Percentiles rank a stretch among this genome's conserved stretches.
phyloP scores from a whole-genome alignment of 202 grass and related monocot species.

The Brachypodium distachyon region DNA sequence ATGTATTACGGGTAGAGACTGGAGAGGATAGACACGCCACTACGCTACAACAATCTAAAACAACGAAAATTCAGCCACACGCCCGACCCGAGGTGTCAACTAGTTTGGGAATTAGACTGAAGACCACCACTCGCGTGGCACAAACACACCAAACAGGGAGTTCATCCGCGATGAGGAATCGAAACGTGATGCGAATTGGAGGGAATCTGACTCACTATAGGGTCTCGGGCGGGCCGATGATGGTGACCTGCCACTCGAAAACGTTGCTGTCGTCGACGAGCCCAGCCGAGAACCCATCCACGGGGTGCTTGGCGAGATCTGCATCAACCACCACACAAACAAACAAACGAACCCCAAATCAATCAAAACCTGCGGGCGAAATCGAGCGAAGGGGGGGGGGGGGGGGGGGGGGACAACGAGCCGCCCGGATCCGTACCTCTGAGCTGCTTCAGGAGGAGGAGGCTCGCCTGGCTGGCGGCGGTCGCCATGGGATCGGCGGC shows the following conservation, averaged over 20 bases:
- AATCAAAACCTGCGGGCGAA: background rate
- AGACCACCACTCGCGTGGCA: background rate
- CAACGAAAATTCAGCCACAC: background rate
- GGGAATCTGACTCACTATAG: conserved; percentile 76
- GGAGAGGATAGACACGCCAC: background rate
- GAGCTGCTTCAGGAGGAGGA: conserved; percentile 85
- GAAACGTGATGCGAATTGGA: background rate
- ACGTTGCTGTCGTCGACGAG: conserved; percentile 91
- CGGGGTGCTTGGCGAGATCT: conserved; percentile 96
- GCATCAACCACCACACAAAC: conserved; percentile 27
- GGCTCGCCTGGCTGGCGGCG: conserved; percentile 65
- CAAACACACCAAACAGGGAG: background rate
- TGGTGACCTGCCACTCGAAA: conserved; percentile 96
- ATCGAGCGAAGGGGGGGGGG: background rate
- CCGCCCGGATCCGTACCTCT: conserved; percentile 34
- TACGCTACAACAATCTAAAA: background rate
- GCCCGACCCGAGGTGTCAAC: background rate
- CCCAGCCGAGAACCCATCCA: conserved; percentile 93
- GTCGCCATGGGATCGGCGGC: conserved; percentile 49
- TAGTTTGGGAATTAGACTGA: background rate
- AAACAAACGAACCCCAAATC: conserved; percentile 11
- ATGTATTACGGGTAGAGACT: background rate
- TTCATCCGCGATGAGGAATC: background rate
- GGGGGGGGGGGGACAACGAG: background rate
- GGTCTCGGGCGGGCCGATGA: conserved; percentile 95